Percentiles rank a stretch among this genome's conserved stretches.
These are phyloP conservation scores for Phytophthora colocasiae DNA, from an alignment of 352 stramenopile genomes.

Conservation along the genomic window DNA sequence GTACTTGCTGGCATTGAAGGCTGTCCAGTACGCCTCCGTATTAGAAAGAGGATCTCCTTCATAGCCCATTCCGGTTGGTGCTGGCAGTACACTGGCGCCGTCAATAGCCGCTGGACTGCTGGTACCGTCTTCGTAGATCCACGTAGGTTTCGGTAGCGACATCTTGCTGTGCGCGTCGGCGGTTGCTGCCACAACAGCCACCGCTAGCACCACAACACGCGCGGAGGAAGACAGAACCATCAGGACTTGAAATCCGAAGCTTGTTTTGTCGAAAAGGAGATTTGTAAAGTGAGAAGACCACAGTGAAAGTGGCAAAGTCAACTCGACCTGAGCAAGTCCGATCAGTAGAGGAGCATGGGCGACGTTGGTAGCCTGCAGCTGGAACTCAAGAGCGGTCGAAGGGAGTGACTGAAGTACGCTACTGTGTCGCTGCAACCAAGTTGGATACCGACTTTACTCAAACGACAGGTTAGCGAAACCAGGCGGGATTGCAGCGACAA, in stretches of 20 bases:
- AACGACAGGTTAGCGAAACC: slow-evolving; percentile 24
- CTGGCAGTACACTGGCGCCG: slow-evolving; percentile 35
- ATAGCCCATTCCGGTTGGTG: slow-evolving; percentile 36
- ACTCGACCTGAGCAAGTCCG: slow-evolving; percentile 14
- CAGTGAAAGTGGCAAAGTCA: neutral
- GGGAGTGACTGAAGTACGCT: slow-evolving; percentile 8
- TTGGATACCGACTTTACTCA: neutral
- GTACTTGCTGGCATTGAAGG: slow-evolving; percentile 51
- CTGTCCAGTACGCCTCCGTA: slow-evolving; percentile 40
- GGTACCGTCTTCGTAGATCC: slow-evolving; percentile 35
- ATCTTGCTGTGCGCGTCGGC: slow-evolving; percentile 41
- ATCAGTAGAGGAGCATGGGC: slow-evolving; percentile 19
- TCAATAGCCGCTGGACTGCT: slow-evolving; percentile 38
- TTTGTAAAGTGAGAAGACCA: slow-evolving; percentile 26
- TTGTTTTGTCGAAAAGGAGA: slow-evolving; percentile 11
- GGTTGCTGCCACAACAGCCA: slow-evolving; percentile 22
- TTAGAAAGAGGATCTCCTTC: slow-evolving; percentile 39
- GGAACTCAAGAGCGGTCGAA: slow-evolving; percentile 22
- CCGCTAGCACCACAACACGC: slow-evolving; percentile 8
- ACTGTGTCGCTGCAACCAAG: neutral
- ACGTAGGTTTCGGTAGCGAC: slow-evolving; percentile 40
- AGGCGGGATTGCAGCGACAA: slow-evolving; percentile 19
- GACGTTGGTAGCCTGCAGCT: slow-evolving; percentile 4
- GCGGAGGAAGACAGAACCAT: slow-evolving; percentile 18
- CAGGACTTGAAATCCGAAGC: slow-evolving; percentile 2